Percentiles rank a stretch among this genome's conserved stretches.
phyloP scores from a whole-genome alignment of 176 grass and related monocot genomes.

The Musa schizocarpa region DNA sequence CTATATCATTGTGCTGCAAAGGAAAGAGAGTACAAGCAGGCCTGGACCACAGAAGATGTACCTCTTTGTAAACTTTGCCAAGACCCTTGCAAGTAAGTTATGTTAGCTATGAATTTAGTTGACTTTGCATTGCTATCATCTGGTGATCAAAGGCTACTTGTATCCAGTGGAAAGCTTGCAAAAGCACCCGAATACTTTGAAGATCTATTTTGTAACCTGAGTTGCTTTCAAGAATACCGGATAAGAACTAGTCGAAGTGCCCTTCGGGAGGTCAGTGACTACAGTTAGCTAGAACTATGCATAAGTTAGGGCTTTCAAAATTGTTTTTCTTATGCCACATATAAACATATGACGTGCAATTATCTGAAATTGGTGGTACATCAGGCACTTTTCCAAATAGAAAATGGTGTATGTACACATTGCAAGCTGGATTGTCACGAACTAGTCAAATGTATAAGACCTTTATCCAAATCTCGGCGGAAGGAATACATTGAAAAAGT shows the following conservation, averaged over 20 bases:
- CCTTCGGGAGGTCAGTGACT: conserved; percentile 53
- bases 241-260: conserved; percentile 65
- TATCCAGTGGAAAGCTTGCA: conserved; percentile 59
- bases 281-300: neutral
- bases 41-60: conserved; percentile 51
- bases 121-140: neutral
- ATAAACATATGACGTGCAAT: neutral
- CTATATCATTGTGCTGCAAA: conserved; percentile 40
- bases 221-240: conserved; percentile 66
- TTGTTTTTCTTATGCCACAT: neutral
- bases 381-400: conserved; percentile 84
- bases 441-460: conserved; percentile 70
- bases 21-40: conserved; percentile 66
- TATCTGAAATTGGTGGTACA: neutral
- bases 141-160: conserved; percentile 2
- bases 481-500: conserved; percentile 61
- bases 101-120: neutral
- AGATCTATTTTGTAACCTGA: conserved; percentile 81
- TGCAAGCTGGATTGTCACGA: conserved; percentile 80
- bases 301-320: neutral
- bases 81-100: conserved; percentile 60
- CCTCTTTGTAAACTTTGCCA: conserved; percentile 97
- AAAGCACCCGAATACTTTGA: conserved; percentile 98
- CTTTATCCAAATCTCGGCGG: conserved; percentile 37
- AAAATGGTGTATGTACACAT: conserved; percentile 54